Evolutionary conservation across 495 filamentous ascomycete genomes (phyloP).

Genomic region (Hyaloscypha hepaticicola): DNA sequence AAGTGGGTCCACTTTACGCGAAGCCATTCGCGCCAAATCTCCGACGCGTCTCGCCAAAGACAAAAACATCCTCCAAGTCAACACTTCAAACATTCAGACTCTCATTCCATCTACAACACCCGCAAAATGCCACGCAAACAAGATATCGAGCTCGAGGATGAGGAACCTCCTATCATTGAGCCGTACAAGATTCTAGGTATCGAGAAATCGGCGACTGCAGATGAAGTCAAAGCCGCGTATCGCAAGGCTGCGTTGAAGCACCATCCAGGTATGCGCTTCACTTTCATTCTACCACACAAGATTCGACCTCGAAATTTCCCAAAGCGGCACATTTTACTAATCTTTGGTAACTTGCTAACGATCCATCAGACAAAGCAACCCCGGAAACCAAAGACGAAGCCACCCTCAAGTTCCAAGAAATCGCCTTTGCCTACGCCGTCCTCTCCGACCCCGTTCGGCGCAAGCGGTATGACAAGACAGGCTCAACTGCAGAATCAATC

Average conservation of each 20-base stretch:
- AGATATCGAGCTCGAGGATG: conserved; percentile 21
- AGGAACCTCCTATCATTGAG: conserved; percentile 51
- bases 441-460: conserved; percentile 78
- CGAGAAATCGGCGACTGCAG: conserved; percentile 58
- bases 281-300: conserved; percentile 57
- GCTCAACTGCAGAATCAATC: conserved; percentile 75
- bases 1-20: background rate
- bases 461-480: conserved; percentile 82
- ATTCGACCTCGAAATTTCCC: conserved; percentile 40
- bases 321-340: no score
- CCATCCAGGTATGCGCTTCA: conserved; percentile 71
- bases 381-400: conserved; percentile 64
- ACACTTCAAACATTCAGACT: background rate
- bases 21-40: background rate
- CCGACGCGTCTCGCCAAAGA: background rate
- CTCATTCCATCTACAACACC: conserved; percentile 1
- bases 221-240: conserved; percentile 83
- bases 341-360: conserved; percentile 23
- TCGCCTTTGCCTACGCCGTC: conserved; percentile 92
- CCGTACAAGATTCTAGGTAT: conserved; percentile 83
- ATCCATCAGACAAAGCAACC: conserved; percentile 67
- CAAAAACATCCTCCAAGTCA: background rate
- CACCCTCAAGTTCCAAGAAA: conserved; percentile 76
- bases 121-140: conserved; percentile 22
- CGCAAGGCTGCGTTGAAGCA: conserved; percentile 83